Evolutionary conservation across 208 protist genomes (phyloP).

Genomic region (Trypanosoma platydactyli): DNA sequence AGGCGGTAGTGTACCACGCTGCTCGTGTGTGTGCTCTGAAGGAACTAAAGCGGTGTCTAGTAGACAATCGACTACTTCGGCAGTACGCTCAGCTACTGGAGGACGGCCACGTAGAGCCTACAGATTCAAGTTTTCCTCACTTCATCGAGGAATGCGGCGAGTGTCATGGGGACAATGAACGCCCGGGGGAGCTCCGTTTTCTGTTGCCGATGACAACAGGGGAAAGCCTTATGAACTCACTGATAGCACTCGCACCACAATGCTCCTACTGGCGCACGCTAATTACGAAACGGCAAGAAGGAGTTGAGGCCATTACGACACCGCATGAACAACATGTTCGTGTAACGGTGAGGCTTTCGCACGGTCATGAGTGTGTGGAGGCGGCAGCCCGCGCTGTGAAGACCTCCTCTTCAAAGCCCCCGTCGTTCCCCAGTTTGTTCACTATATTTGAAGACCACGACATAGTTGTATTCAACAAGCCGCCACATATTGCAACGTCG

Average conservation of each 20-base stretch:
- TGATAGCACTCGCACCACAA: conserved; percentile 56
- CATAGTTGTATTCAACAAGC: conserved; percentile 76
- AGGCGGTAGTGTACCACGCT: conserved; percentile 11
- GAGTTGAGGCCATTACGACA: conserved; percentile 27
- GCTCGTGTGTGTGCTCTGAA: conserved; percentile 46
- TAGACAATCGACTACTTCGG: conserved; percentile 64
- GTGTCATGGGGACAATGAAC: conserved; percentile 47
- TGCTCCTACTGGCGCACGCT: conserved; percentile 80
- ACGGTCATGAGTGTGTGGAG: conserved; percentile 56
- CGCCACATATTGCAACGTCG: conserved; percentile 65
- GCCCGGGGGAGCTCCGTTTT: conserved; percentile 48
- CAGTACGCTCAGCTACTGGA: conserved; percentile 58
- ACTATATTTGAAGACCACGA: conserved; percentile 75
- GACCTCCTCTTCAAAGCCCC: background rate
- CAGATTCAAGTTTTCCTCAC: conserved; percentile 50
- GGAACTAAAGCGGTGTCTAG: conserved; percentile 56
- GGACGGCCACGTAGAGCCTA: conserved; percentile 39
- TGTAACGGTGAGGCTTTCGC: conserved; percentile 55
- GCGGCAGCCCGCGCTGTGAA: conserved; percentile 16
- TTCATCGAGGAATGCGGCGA: conserved; percentile 88
- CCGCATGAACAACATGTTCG: conserved; percentile 45
- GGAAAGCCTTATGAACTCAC: conserved; percentile 22
- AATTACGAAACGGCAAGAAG: conserved; percentile 28
- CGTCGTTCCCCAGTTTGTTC: conserved; percentile 18
- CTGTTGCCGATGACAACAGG: conserved; percentile 35